Evolutionary conservation across 179 eudicot species (phyloP), one percentile per base, ranked within the genome.

Genomic region (Actinidia arguta): DNA sequence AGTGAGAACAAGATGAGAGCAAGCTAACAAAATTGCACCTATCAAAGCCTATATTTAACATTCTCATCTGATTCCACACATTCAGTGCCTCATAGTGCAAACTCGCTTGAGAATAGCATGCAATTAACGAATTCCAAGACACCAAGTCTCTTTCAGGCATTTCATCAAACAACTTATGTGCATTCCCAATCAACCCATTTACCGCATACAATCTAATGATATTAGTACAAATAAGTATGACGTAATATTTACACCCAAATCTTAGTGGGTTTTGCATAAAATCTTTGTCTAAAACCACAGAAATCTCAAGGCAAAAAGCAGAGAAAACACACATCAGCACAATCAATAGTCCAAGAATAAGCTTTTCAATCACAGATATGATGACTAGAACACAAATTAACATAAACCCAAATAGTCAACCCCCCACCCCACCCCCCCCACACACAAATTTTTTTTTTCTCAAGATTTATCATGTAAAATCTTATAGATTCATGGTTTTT

Each of bases 361-460:
- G 31, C 13, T 4, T 66, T 44, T n/a, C n/a, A 74, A 48, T 64
- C 46, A 5, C 48, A 81, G 12, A 70, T 71, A 47, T 58, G 59
- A 79, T 74, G 42, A 62, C 46, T 51, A 68, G 25, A 68, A 56
- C 27, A 67, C 79, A 72, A n/a, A 51, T 77, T 17, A 46, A 78
- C 8, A n/a, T n/a, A 58, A 61, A 62, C 80, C 75, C 46, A 79
- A 79, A 82, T 76, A 70, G 84, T 82, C 81, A 54, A 82, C 79
- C 66, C 59, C 51, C n/a, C n/a, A n/a, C n/a, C n/a, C n/a, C n/a
- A n/a, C n/a, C n/a, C 50, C 14, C n/a, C n/a, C n/a, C n/a, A n/a
- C n/a, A 24, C 16, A 62, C 63, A 82, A n/a, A n/a, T 18, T 31
- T n/a, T n/a, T n/a, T n/a, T n/a, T n/a, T n/a, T n/a, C n/a, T n/a